Conservation (phyloP, 2,329 filamentous ascomycete genomes). For the Penicillium capsulatum region DNA sequence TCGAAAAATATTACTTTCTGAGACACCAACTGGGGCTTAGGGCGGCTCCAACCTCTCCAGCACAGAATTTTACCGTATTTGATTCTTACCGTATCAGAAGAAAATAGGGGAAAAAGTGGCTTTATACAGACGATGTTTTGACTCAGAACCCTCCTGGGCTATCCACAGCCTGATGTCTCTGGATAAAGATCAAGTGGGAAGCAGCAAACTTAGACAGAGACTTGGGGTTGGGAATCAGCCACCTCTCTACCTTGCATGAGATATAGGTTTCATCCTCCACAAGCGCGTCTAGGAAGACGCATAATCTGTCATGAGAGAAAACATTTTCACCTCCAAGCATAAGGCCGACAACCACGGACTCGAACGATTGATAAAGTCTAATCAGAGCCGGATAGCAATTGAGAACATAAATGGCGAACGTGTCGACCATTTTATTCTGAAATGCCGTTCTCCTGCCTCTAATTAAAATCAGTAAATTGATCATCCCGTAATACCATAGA, state of each 20-base stretch:
- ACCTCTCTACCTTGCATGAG: conserved; percentile 6
- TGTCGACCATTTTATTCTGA: conserved; percentile 10
- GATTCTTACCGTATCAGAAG: too few relatives aligned
- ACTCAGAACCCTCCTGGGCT: background rate
- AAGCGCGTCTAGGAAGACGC: conserved; percentile 2
- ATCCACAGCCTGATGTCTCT: conserved; percentile 2
- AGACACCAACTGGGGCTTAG: too few relatives aligned
- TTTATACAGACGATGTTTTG: too few relatives aligned
- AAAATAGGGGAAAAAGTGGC: too few relatives aligned
- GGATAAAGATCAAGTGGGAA: conserved; percentile 4
- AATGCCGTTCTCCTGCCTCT: conserved; percentile 9
- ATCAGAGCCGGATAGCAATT: conserved; percentile 5
- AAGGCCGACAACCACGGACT: conserved; percentile 7
- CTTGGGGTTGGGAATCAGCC: conserved; percentile 3
- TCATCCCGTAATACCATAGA: background rate
- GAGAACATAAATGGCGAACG: conserved; percentile 7
- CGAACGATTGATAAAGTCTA: conserved; percentile 5
- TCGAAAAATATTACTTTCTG: too few relatives aligned
- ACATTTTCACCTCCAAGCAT: conserved; percentile 6
- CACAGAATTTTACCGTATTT: too few relatives aligned
- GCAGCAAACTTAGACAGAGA: conserved; percentile 7
- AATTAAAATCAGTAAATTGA: conserved; percentile 7
- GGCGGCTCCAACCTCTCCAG: too few relatives aligned
- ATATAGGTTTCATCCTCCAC: conserved; percentile 1
- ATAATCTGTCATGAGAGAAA: conserved; percentile 1